These are phyloP conservation scores for Fusarium sp. DNA, from an alignment of 2,329 filamentous ascomycete species.

Conservation along the genomic window DNA sequence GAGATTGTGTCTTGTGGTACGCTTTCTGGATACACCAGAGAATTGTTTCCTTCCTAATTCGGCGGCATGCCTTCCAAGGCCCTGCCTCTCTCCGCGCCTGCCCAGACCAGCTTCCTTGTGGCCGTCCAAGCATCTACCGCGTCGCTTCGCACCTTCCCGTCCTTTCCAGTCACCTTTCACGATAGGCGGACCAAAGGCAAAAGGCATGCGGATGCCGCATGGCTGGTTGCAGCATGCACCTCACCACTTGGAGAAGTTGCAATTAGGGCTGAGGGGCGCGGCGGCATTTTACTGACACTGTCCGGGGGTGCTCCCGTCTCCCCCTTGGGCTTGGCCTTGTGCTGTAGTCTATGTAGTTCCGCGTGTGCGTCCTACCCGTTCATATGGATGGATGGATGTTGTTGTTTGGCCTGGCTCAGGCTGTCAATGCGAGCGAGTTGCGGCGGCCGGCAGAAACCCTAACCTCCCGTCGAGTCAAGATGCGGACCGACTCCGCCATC, in stretches of 20 bases:
- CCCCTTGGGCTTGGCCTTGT: slow-evolving; percentile 21
- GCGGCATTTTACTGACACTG: slow-evolving; percentile 28
- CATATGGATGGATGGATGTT: not conserved
- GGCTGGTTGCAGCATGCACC: slow-evolving; percentile 40
- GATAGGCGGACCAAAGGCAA: slow-evolving; percentile 35
- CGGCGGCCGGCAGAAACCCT: slow-evolving; percentile 15
- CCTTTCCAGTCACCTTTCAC: slow-evolving; percentile 35
- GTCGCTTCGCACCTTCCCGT: slow-evolving; percentile 30
- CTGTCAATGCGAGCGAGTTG: not conserved
- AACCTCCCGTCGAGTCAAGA: slow-evolving; percentile 17
- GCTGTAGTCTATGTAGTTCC: not conserved
- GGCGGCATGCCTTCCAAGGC: slow-evolving; percentile 13
- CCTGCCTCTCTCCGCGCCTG: slow-evolving; percentile 1
- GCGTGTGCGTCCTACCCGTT: not conserved
- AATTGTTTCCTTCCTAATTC: slow-evolving; percentile 35
- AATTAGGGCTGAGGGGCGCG: slow-evolving; percentile 36
- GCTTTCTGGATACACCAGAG: slow-evolving; percentile 9
- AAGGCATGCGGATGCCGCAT: slow-evolving; percentile 34
- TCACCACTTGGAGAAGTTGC: slow-evolving; percentile 37
- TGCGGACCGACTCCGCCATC: slow-evolving; percentile 24
- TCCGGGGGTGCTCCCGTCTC: not conserved
- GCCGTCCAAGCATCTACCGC: slow-evolving; percentile 2
- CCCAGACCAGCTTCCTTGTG: not conserved
- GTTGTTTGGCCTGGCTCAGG: not conserved
- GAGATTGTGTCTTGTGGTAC: slow-evolving; percentile 29